Conservation (phyloP, 139 green algal genomes). For the Micromonas pusilla region DNA sequence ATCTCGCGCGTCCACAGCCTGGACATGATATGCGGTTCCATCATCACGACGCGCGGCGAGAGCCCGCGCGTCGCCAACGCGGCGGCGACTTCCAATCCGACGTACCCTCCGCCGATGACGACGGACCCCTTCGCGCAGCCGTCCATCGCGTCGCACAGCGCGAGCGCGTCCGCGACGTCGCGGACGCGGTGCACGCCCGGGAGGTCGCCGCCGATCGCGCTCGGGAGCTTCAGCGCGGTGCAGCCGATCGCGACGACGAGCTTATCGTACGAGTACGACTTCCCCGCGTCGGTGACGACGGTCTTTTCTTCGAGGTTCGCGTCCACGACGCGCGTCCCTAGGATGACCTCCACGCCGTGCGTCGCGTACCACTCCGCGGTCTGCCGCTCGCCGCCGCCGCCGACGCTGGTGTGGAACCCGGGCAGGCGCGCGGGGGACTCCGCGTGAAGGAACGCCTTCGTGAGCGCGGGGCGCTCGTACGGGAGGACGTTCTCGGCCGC, state of each 20-base stretch:
- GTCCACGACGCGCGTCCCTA: constrained; percentile 44
- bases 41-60: constrained; percentile 73
- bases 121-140: constrained; percentile 26
- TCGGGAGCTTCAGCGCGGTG: constrained; percentile 42
- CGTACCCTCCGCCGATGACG: constrained; percentile 86
- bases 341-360: constrained; percentile 64
- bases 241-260: constrained; percentile 80
- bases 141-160: constrained; percentile 56
- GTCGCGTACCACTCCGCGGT: constrained; percentile 67
- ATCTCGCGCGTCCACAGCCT: constrained; percentile 71
- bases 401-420: constrained; percentile 89
- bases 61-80: constrained; percentile 62
- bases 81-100: constrained; percentile 70
- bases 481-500: constrained; percentile 2
- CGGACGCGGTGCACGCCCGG: constrained; percentile 75
- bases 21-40: constrained; percentile 64
- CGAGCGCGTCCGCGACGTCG: constrained; percentile 68
- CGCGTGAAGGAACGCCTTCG: constrained; percentile 75
- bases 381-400: constrained; percentile 74
- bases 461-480: constrained; percentile 84
- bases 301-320: constrained; percentile 56
- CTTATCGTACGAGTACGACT: constrained; percentile 62
- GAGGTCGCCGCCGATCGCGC: constrained; percentile 55
- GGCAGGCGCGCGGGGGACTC: constrained; percentile 58
- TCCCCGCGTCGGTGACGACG: constrained; percentile 50